Evolutionary conservation across 441 rosid genomes (phyloP), one percentile per base, ranked within the genome.

Genomic region (Dalechampia spathulata): DNA sequence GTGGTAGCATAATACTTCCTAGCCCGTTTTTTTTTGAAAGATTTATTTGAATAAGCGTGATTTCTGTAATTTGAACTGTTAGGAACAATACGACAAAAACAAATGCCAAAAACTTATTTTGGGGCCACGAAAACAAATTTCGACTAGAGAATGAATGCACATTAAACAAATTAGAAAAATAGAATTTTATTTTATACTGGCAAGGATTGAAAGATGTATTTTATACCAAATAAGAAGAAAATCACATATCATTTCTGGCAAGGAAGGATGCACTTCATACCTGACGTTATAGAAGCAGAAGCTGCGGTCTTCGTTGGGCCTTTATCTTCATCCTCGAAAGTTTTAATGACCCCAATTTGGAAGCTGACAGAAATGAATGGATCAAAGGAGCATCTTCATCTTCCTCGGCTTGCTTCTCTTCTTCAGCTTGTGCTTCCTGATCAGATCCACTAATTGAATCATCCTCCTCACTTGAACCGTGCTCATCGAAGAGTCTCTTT

Each of bases 311-410:
- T 72, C 40, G 66, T 51, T 58, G 73, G 78, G 65, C 74, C 64
- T 50, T 58, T 63, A 63, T 62, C 72, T 38, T 72, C 81, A 60
- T 76, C 83, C 78, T 68, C 15, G 84, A 58, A 46, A 71, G 79
- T 50, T 71, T 87, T 49, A 82, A 56, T 23, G 90, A 80, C 72
- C 79, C 85, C 75, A 87, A 74, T 65, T 76, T 78, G 60, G 93
- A 69, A 11, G 95, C 76, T 42, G 98, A 65, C 69, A 80, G 79
- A 43, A 89, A 63, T 1, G 97, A 71, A 60, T 83, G 78, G 54
- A 85, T 89, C 69, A 92, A 78, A 67, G 93, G 99, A 69, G 82
- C 87, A 17, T 89, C 83, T 39, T 85, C 95, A 38, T 74, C 74
- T 39, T 76, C 73, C 14, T 77, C 82, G 4, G 77, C 78, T 47